Base-by-base conservation (phyloP, 331 rosid species). In the Prunus yedoensis region DNA sequence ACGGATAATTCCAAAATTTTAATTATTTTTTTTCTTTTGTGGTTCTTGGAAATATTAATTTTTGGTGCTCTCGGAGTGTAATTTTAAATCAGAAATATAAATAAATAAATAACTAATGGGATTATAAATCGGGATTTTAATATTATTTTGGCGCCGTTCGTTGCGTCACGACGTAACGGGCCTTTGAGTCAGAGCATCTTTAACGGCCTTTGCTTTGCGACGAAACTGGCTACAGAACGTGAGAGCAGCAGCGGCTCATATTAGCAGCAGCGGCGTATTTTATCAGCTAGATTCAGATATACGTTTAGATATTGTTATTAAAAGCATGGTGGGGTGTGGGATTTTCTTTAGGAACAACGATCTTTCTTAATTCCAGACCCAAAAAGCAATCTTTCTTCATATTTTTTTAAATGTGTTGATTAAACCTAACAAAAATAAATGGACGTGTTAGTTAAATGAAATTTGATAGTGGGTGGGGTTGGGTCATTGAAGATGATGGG, bases 191-290 rank as follows among this genome's bases (percentile, higher is more conserved):
- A 7, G 9, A 38, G 43, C 43, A 38, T 38, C 43, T 5, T 6
- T 7, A 51, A 51, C 57, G 43, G 45, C 43, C 66, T 27, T 69
- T 60, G 66, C 59, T 41, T 69, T 60, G 66, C 59, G 32, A 53
- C 41, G 35, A 14, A 46, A 46, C 23, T 6, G 32, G 58, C 62
- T 73, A 23, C 35, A 17, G 70, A 15, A 65, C 72, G 69, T 23
- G 61, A 17, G 70, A 45, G 13, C 52, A 18, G 12, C 25, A 32
- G 7, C 66, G 43, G 80, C 43, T 16, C 47, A 67, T 16, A 17
- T 5, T 79, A 64, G 50, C 73, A 4, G 41, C 79, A 75, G 47
- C 79, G 77, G 57, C 83, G 80, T 57, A 54, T 79, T 51, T 30
- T 50, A 27, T 73, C 38, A 3, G 15, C 4, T 8, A 28, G 2